These are phyloP conservation scores for Turritis glabra DNA, from an alignment of 345 rosid genomes.

Conservation along the genomic window DNA sequence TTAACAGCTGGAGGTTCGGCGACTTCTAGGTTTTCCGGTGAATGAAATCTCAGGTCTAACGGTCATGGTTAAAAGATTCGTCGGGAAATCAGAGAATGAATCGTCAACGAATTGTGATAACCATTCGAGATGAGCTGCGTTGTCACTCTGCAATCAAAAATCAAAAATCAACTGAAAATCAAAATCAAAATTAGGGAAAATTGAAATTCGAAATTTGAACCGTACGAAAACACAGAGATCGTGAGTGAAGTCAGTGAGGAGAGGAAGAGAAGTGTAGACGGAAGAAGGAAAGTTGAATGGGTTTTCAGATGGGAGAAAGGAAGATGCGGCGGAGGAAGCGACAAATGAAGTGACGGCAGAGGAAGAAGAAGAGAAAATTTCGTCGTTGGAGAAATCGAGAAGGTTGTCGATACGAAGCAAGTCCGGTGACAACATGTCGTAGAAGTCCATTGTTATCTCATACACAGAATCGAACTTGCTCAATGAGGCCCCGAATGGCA, in stretches of 20 bases:
- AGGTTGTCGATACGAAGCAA: slow-evolving; percentile 73
- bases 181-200: background rate
- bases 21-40: slow-evolving; percentile 49
- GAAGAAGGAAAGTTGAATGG: slow-evolving; percentile 30
- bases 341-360: slow-evolving; percentile 31
- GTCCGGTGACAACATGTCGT: slow-evolving; percentile 47
- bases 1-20: slow-evolving; percentile 47
- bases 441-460: slow-evolving; percentile 49
- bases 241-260: slow-evolving; percentile 54
- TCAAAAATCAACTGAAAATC: background rate
- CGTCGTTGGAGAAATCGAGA: slow-evolving; percentile 64
- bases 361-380: slow-evolving; percentile 45
- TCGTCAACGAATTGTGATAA: slow-evolving; percentile 75
- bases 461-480: slow-evolving; percentile 1
- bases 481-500: background rate
- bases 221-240: slow-evolving; percentile 67
- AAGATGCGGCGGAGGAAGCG: slow-evolving; percentile 28
- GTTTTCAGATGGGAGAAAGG: slow-evolving; percentile 32
- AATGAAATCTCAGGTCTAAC: slow-evolving; percentile 46
- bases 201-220: background rate
- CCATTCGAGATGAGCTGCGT: slow-evolving; percentile 90
- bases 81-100: slow-evolving; percentile 58
- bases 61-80: slow-evolving; percentile 42
- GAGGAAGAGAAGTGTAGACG: slow-evolving; percentile 37
- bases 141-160: slow-evolving; percentile 56